Conservation (phyloP, 2,329 filamentous ascomycete genomes). For the Pseudogymnoascus sp. region DNA sequence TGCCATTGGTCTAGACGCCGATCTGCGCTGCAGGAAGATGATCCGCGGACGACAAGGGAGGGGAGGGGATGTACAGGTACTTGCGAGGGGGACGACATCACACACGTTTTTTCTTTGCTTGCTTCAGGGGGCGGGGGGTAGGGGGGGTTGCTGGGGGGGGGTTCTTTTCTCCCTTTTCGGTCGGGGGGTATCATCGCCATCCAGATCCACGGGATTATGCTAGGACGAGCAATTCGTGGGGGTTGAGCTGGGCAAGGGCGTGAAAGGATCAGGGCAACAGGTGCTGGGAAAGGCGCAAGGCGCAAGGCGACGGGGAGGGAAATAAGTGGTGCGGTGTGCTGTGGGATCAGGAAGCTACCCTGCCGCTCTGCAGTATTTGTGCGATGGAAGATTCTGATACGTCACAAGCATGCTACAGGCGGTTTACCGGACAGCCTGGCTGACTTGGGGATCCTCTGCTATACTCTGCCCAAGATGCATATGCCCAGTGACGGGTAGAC, state of each 20-base stretch:
- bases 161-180: background rate
- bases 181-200: background rate
- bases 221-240: background rate
- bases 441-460: background rate
- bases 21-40: background rate
- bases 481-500: background rate
- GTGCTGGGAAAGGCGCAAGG: background rate
- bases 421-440: background rate
- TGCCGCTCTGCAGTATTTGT: background rate
- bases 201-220: background rate
- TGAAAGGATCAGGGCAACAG: background rate
- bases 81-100: background rate
- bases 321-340: background rate
- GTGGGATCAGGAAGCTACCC: background rate
- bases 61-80: background rate
- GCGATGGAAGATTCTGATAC: background rate
- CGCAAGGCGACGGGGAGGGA: background rate
- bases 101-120: background rate
- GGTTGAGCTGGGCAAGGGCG: background rate
- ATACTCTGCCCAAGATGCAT: background rate
- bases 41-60: background rate
- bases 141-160: background rate
- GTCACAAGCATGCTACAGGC: background rate
- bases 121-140: background rate
- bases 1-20: background rate